Percentiles rank a stretch among this genome's conserved stretches.
Conservation (phyloP, 1,139 yeast genomes). For the Suhomyces kunorum region DNA sequence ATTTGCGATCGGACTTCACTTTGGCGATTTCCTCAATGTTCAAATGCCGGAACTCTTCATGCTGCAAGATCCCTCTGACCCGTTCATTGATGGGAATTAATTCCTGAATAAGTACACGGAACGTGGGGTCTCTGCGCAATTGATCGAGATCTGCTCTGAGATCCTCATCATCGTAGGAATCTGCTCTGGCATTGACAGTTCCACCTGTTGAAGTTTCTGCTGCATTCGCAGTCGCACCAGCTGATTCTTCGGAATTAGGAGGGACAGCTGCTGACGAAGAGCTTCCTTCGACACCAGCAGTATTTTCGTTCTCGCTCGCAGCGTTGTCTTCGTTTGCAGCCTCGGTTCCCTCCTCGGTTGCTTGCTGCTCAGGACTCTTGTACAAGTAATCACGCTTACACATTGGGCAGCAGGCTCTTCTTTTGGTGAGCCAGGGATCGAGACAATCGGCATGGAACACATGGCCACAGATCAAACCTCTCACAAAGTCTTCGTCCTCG, state of each 20-base stretch:
- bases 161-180: conserved; percentile 21
- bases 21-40: conserved; percentile 49
- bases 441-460: conserved; percentile 79
- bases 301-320: too few relatives aligned
- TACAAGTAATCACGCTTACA: conserved; percentile 73
- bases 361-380: conserved; percentile 26
- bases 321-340: not conserved
- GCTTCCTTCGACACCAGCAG: too few relatives aligned
- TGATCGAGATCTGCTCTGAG: conserved; percentile 42
- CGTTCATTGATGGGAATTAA: conserved; percentile 43
- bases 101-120: conserved; percentile 44
- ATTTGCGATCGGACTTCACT: conserved; percentile 37
- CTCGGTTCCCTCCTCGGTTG: not conserved
- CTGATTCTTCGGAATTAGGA: too few relatives aligned
- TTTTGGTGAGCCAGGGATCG: conserved; percentile 77
- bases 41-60: conserved; percentile 27
- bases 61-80: conserved; percentile 36
- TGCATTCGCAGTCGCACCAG: conserved; percentile 11
- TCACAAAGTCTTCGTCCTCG: conserved; percentile 62
- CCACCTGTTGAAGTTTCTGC: conserved; percentile 14
- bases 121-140: conserved; percentile 41
- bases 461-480: conserved; percentile 81
- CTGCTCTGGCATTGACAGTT: conserved; percentile 9
- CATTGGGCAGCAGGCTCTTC: conserved; percentile 83
- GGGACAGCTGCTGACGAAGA: too few relatives aligned